Base-by-base conservation (phyloP, 176 grass and related monocot species). In the Metroxylon sagu region DNA sequence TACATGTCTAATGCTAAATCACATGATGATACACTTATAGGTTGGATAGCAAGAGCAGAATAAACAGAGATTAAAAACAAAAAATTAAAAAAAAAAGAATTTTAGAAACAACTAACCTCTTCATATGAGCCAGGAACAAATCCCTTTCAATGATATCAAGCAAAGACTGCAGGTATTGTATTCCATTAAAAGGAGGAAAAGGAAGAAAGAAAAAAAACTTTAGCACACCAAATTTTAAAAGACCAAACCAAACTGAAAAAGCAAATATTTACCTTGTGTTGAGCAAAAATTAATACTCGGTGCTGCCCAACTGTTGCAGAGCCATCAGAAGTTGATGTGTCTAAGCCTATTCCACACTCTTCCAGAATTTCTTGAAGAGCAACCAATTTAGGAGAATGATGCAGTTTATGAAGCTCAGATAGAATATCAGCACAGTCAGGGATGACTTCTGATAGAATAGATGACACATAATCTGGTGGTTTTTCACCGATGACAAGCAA, bases 311-410 rank as follows among this genome's bases (percentile, higher is more conserved):
- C 6, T 59, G 65, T 62, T 17, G 70, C 8, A 0, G 84, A 76
- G 58, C 84, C 81, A 72, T 85, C 93, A 68, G 81, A 83, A 80
- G 81, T 88, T 64, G 87, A 91, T 75, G 77, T 50, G 61, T 98
- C 93, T 63, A 76, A 83, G 10, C 93, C 93, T 67, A 98, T 88
- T 74, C 93, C 93, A 58, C 87, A 98, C 70, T 98, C 93, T 19
- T 92, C 78, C 72, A 98, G 87, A 61, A 98, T 98, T 75, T 98
- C 93, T 80, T 98, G 87, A 82, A 98, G 93, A 62, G 93, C 93
- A 77, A 92, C 93, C 66, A 98, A 78, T 76, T 98, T 98, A 80
- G 93, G 93, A 16, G 93, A 98, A 69, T 92, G 84, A 52, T 79
- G 67, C 52, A 98, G 66, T 31, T 92, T 79, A 70, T 98, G 93